Evolutionary conservation across 2,329 filamentous ascomycete genomes (phyloP), one percentile per base, ranked within the genome.

Genomic region (Phialemoniopsis sp.): DNA sequence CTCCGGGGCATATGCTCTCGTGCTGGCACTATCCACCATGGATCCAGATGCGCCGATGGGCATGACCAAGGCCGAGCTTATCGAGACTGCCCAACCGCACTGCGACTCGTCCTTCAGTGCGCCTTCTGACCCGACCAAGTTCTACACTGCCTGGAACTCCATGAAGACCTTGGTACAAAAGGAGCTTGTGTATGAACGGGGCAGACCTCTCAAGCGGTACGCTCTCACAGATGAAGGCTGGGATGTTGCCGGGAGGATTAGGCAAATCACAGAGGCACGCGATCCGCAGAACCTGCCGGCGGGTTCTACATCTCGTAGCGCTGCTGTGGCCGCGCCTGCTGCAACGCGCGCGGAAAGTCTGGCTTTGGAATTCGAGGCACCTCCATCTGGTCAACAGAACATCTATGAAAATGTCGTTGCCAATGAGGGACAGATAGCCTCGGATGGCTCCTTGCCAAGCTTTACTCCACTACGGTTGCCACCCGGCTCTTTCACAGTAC

Each of bases 131-230:
- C 68, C 84, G 1, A 81, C 72, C 10, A 85, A 81, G 41, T 86
- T 78, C 51, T 87, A 87, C 50, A 91, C 87, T 0, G 87, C 87
- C 0, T 93, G 87, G 87, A 85, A 78, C 52, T 89, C 86, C 2
- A 89, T 91, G 74, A 87, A 87, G 55, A 88, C 83, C 0, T 63
- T 93, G 26, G 49, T 82, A 5, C 71, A 80, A 39, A 89, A 90
- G 54, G 85, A 89, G 41, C 64, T 90, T 4, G 84, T 90, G 0
- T 82, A 80, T 41, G 82, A 86, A 48, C 79, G 78, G 38, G 83
- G 85, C 0, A 72, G 83, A 13, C 86, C 85, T 1, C 59, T 80
- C 14, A 76, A 80, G 43, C 78, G 74, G 47, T 93, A 89, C 54
- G 69, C 72, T 3, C 63, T 93, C 29, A 88, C 86, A 0, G 85